Base-by-base conservation (phyloP, 2,329 filamentous ascomycete genomes). In the Aspergillus ochraceoroseus region DNA sequence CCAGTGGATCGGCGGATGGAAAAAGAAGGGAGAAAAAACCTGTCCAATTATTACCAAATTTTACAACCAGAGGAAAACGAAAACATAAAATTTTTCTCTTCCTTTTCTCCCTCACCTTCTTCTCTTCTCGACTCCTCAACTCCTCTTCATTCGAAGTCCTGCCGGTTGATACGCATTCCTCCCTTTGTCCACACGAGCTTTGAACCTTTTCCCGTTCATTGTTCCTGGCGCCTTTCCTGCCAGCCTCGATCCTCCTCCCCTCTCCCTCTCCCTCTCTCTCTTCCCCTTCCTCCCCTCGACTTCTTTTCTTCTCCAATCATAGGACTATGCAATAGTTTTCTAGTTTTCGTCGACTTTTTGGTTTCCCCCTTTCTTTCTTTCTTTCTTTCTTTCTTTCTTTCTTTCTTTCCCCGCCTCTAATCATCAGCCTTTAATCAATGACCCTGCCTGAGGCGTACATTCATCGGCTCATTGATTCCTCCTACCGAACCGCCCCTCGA, bases 51-150 rank as follows among this genome's bases (percentile, higher is more conserved):
- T 49, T 46, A 54, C 45, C 46, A 50, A 53, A 55, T 48, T 35
- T 41, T 55, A 62, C 58, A 51, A 62, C 62, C 54, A 54, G 52
- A 63, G 58, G 42, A 63, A 62, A 62, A 62, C 49, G 49, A 62
- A 63, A 62, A 62, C 58, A 62, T 45, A 48, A 48, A 48, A 49
- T 47, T 54, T 52, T 51, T 53, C 48, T 49, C 53, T 51, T 45
- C 22, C 38, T 37, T 37, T 33, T 41, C 39, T 15, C 50, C 46
- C 49, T 49, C 48, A 47, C 48, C 46, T 49, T 42, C 37, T 47
- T 9, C 20, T 47, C 44, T 48, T 41, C 49, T 50, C 36, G 23
- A 52, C 39, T 11, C 36, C 44, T 47, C 41, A 43, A 43, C 36
- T 32, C 34, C 22, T 43, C 26, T 31, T 27, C 33, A 23, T 20